phyloP scores from a whole-genome alignment of 192 early-diverging fungal species.

The Phlyctochytrium arcticum region DNA sequence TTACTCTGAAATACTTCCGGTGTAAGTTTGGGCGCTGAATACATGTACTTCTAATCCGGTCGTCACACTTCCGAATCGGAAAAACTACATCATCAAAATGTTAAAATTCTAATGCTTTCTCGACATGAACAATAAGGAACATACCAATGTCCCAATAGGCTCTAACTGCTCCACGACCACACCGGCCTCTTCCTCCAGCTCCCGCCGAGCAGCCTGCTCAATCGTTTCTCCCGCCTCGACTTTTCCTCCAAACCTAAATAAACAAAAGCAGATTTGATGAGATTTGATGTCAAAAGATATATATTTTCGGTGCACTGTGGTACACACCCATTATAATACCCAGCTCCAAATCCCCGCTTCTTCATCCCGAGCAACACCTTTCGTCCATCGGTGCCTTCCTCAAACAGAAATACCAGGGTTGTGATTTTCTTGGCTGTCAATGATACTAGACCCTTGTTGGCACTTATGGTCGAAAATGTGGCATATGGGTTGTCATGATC shows the following conservation, averaged over 20 bases:
- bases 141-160: neutral
- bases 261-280: too few relatives aligned
- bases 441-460: too few relatives aligned
- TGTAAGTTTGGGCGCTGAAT: slow-evolving; percentile 40
- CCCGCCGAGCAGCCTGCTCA: slow-evolving; percentile 56
- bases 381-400: too few relatives aligned
- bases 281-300: too few relatives aligned
- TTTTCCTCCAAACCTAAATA: slow-evolving; percentile 76
- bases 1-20: slow-evolving; percentile 53
- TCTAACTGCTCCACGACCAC: neutral
- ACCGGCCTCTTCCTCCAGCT: slow-evolving; percentile 37
- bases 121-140: too few relatives aligned
- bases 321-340: slow-evolving; percentile 58
- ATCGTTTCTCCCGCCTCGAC: slow-evolving; percentile 65
- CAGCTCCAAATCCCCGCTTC: slow-evolving; percentile 73
- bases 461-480: too few relatives aligned
- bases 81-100: too few relatives aligned
- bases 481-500: too few relatives aligned
- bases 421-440: slow-evolving; percentile 40
- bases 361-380: slow-evolving; percentile 72
- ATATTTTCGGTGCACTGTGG: too few relatives aligned
- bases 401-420: slow-evolving; percentile 41
- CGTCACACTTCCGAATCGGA: slow-evolving; percentile 62
- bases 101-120: too few relatives aligned
- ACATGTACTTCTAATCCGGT: slow-evolving; percentile 66